A percentile compares a stretch with the other conserved stretches of the same genome.
Conservation (phyloP, 345 rosid genomes). For the Brassica cretica region DNA sequence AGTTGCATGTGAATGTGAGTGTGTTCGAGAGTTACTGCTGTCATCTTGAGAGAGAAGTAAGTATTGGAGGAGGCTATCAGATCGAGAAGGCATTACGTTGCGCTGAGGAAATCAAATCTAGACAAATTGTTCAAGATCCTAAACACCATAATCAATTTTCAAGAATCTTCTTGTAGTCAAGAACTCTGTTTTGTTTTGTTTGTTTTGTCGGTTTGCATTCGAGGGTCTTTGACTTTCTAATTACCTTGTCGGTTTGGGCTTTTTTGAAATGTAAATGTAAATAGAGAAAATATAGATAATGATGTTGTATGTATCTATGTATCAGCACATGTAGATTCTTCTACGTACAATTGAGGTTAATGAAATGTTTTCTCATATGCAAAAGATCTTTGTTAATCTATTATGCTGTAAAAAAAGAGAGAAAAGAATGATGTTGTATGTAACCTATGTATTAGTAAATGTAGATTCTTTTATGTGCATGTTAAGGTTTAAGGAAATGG, state of each 20-base stretch:
- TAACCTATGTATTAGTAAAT: conserved; percentile 21
- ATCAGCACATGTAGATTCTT: conserved; percentile 23
- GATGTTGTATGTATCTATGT: conserved; percentile 28
- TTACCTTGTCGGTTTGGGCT: conserved; percentile 36
- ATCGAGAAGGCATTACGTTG: conserved; percentile 80
- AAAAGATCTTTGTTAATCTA: conserved; percentile 29
- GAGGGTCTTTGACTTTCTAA: conserved; percentile 35
- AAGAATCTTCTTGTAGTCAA: conserved; percentile 55
- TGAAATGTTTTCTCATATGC: conserved; percentile 4
- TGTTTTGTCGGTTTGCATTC: conserved; percentile 25
- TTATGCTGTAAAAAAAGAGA: conserved; percentile 10
- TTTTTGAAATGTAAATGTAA: conserved; percentile 27
- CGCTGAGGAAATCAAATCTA: conserved; percentile 82
- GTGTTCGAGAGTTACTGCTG: conserved; percentile 92
- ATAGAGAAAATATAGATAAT: conserved; percentile 19
- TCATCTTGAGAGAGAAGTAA: conserved; percentile 87
- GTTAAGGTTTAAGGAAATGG: neutral
- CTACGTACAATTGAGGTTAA: conserved; percentile 2
- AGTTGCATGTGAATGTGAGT: conserved; percentile 79
- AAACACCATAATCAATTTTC: conserved; percentile 53
- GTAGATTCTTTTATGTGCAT: conserved; percentile 22
- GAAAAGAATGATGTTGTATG: conserved; percentile 17
- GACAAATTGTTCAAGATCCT: conserved; percentile 47
- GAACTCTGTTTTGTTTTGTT: conserved; percentile 17
- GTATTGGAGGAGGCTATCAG: conserved; percentile 85